phyloP scores from a whole-genome alignment of 1,139 yeast species.

The Kluyveromyces sp. region DNA sequence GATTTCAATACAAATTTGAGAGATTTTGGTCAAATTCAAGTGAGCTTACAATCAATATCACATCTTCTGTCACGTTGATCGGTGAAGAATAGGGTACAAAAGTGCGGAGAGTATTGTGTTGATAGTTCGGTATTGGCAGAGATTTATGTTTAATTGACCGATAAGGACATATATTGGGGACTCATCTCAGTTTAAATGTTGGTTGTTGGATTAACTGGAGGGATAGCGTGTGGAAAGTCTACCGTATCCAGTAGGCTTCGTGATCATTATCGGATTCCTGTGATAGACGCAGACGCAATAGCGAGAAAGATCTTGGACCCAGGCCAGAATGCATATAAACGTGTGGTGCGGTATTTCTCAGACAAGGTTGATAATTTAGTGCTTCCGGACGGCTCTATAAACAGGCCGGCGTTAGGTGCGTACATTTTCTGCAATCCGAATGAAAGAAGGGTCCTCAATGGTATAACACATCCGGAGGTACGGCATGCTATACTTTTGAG shows the following conservation, averaged over 20 bases:
- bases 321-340: slow-evolving; percentile 60
- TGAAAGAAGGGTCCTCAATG: slow-evolving; percentile 53
- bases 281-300: slow-evolving; percentile 85
- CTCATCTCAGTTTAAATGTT: slow-evolving; percentile 45
- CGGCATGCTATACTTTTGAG: slow-evolving; percentile 57
- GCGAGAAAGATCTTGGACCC: slow-evolving; percentile 84
- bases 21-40: no score
- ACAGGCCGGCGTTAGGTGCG: slow-evolving; percentile 68
- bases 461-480: slow-evolving; percentile 87
- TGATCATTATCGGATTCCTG: slow-evolving; percentile 46
- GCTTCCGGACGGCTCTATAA: slow-evolving; percentile 45
- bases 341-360: slow-evolving; percentile 55
- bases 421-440: slow-evolving; percentile 65
- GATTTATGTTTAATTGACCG: no score
- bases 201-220: slow-evolving; percentile 90
- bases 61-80: no score
- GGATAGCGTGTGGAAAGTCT: slow-evolving; percentile 92
- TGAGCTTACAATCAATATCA: no score
- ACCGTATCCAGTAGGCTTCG: slow-evolving; percentile 65
- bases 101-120: no score
- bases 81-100: no score
- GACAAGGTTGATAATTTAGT: slow-evolving; percentile 51
- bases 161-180: background rate
- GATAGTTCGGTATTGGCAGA: no score
- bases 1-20: no score